Conservation (phyloP, 202 grass and related monocot genomes). For the Setaria italica region DNA sequence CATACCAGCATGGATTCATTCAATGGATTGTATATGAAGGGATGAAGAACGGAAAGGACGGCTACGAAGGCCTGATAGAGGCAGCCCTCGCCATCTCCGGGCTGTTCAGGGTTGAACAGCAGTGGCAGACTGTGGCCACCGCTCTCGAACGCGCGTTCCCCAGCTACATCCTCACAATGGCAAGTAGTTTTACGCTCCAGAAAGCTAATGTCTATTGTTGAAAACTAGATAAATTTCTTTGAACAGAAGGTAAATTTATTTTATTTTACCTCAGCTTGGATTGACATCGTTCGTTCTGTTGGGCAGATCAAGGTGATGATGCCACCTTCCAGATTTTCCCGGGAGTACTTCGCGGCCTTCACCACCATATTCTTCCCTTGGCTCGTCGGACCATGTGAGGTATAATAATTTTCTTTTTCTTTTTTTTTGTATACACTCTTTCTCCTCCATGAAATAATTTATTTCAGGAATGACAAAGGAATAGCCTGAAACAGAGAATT, state of each 20-base stretch:
- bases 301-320: slow-evolving; percentile 82
- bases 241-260: neutral
- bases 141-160: slow-evolving; percentile 74
- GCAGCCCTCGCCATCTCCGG: slow-evolving; percentile 58
- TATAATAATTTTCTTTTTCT: slow-evolving; percentile 34
- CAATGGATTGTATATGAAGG: slow-evolving; percentile 46
- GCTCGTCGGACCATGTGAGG: slow-evolving; percentile 90
- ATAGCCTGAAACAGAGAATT: slow-evolving; percentile 21
- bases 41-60: slow-evolving; percentile 64
- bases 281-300: slow-evolving; percentile 11
- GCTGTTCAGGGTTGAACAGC: slow-evolving; percentile 56
- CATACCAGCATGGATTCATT: slow-evolving; percentile 7
- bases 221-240: neutral
- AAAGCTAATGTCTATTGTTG: neutral
- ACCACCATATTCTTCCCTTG: slow-evolving; percentile 94
- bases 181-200: slow-evolving; percentile 39
- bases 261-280: slow-evolving; percentile 25
- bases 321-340: slow-evolving; percentile 78
- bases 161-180: slow-evolving; percentile 68
- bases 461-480: slow-evolving; percentile 20
- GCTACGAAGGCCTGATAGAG: slow-evolving; percentile 79
- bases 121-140: slow-evolving; percentile 62
- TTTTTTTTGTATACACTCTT: slow-evolving; percentile 1
- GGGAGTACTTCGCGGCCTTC: slow-evolving; percentile 80
- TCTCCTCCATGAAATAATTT: slow-evolving; percentile 20